Evolutionary conservation across 306 rosid genomes (phyloP), one percentile per base, ranked within the genome.

Genomic region (Alnus rubra): DNA sequence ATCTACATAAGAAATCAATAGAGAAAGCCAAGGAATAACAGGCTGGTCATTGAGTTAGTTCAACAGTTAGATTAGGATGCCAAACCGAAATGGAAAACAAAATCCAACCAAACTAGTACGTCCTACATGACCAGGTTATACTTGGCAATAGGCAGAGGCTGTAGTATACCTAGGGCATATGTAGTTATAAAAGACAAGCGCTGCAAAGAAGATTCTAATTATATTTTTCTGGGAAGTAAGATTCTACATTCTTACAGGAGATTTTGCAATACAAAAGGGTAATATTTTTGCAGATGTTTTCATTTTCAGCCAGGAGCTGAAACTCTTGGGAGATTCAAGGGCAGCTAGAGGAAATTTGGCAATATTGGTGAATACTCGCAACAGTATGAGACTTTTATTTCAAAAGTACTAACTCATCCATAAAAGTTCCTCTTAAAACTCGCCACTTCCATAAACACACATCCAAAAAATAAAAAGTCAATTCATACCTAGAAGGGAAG

Each of bases 31-130:
- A 37, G 7, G 23, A 65, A 65, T 28, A 7, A 39, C 50, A 16
- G 71, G 39, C 44, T 48, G 56, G 49, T 77, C 6, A n/a, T 7
- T 50, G 62, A 69, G 55, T 45, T 82, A n/a, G 55, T 59, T 60
- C 73, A 69, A 77, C 55, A 47, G 64, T 23, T 53, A 73, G 33
- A 64, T 54, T 51, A 45, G 28, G 58, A 54, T 52, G 72, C 30
- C 65, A 53, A 10, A 35, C 50, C 75, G 9, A 69, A 39, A 78
- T 60, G 54, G 72, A 23, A 68, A 62, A 69, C 48, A 63, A 39
- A 13, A 52, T 58, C 56, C 39, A 59, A 78, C 71, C 48, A 64
- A 64, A 64, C 47, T 37, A 33, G 14, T 64, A 37, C 28, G 48
- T 64, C 48, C 5, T 13, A 64, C 9, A 37, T 37, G 28, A 64